A percentile compares a stretch with the other conserved stretches of the same genome.
phyloP scores from a whole-genome alignment of 2,329 filamentous ascomycete species.

The Scytalidium sp. region DNA sequence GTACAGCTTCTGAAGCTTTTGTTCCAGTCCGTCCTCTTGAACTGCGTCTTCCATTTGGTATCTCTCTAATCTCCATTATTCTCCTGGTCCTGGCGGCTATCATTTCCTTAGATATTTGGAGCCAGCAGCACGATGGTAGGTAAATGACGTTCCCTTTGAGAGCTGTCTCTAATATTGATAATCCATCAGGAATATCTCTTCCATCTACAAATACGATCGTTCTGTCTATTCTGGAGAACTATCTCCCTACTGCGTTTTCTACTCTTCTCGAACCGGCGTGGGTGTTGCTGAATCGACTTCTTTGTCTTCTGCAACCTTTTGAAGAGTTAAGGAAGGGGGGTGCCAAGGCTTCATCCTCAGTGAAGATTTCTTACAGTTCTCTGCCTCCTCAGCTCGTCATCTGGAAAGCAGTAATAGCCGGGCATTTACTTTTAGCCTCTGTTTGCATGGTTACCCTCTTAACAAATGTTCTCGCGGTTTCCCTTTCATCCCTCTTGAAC shows the following conservation, averaged over 20 bases:
- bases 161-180: neutral
- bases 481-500: constrained; percentile 48
- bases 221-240: constrained; percentile 39
- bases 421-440: constrained; percentile 42
- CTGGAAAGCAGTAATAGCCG: constrained; percentile 39
- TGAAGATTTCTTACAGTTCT: constrained; percentile 47
- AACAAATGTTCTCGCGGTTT: constrained; percentile 50
- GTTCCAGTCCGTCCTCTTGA: constrained; percentile 13
- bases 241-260: constrained; percentile 51
- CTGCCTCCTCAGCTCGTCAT: constrained; percentile 52
- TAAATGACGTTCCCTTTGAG: neutral
- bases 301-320: constrained; percentile 54
- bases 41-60: constrained; percentile 9
- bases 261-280: constrained; percentile 57
- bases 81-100: constrained; percentile 6
- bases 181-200: constrained; percentile 10
- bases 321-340: constrained; percentile 42
- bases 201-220: constrained; percentile 22
- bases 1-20: neutral
- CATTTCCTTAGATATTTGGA: constrained; percentile 8
- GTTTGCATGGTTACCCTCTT: constrained; percentile 48
- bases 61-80: constrained; percentile 9
- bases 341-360: constrained; percentile 31
- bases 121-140: constrained; percentile 13
- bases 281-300: constrained; percentile 48